A percentile compares a stretch with the other conserved stretches of the same genome.
These are phyloP conservation scores for Plasmopara halstedii DNA, from an alignment of 352 stramenopile genomes.

Conservation along the genomic window DNA sequence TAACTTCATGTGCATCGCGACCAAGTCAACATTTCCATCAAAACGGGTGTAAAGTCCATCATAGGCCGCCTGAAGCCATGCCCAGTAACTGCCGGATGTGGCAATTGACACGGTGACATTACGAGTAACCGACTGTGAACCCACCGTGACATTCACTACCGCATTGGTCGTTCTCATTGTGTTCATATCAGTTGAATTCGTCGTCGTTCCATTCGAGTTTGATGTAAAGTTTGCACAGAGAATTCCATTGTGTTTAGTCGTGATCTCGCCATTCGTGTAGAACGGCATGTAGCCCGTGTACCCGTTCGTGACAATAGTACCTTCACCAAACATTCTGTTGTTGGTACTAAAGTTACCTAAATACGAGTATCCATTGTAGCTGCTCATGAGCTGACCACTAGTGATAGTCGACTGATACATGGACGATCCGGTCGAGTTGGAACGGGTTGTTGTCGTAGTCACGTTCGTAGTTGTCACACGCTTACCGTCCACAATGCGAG, in stretches of 20 bases:
- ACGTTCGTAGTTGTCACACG: constrained; percentile 48
- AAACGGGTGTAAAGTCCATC: constrained; percentile 46
- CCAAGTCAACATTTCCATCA: constrained; percentile 49
- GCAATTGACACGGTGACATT: constrained; percentile 36
- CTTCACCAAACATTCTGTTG: constrained; percentile 24
- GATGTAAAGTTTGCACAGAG: constrained; percentile 34
- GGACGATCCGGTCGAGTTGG: constrained; percentile 28
- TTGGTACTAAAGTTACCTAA: constrained; percentile 37
- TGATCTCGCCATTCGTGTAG: constrained; percentile 33
- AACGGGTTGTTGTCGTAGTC: constrained; percentile 26
- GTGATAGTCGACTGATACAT: constrained; percentile 24
- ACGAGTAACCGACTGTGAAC: constrained; percentile 25
- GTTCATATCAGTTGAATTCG: neutral
- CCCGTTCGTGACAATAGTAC: constrained; percentile 33
- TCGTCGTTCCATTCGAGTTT: neutral
- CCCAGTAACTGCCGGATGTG: constrained; percentile 53
- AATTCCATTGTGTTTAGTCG: constrained; percentile 49
- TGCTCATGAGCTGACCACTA: constrained; percentile 23
- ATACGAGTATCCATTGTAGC: constrained; percentile 33
- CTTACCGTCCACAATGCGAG: constrained; percentile 40
- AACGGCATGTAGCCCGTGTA: constrained; percentile 41
- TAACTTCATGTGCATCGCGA: constrained; percentile 52
- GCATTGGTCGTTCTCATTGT: constrained; percentile 23
- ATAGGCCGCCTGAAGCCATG: constrained; percentile 54
- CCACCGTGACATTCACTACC: constrained; percentile 37